phyloP scores from a whole-genome alignment of 768 basidiomycete species.

The Mrakia frigida region DNA sequence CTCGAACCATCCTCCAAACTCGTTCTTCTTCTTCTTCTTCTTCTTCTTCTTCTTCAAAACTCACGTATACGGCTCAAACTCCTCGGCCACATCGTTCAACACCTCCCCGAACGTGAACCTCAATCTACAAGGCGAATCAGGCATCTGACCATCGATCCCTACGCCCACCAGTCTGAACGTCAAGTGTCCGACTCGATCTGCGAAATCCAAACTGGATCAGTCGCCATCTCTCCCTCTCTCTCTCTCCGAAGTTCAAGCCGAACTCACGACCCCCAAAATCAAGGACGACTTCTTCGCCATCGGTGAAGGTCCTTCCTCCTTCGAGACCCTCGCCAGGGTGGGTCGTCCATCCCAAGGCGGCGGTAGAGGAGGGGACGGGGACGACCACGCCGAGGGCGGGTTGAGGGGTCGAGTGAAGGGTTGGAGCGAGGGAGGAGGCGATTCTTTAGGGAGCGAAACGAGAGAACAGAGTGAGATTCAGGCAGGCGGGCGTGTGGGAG shows the following conservation, averaged over 20 bases:
- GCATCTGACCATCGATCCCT: background rate
- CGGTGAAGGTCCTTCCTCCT: background rate
- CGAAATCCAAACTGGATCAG: background rate
- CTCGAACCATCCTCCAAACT: background rate
- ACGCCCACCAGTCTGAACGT: slow-evolving; percentile 18
- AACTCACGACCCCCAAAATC: slow-evolving; percentile 22
- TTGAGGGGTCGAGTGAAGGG: background rate
- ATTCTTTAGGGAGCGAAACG: background rate
- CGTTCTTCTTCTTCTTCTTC: too few relatives aligned
- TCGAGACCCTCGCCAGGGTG: background rate
- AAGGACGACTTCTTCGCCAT: slow-evolving; percentile 1
- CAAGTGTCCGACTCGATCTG: slow-evolving; percentile 11
- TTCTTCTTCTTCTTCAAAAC: background rate
- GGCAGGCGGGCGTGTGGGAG: background rate
- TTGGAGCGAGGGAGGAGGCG: background rate
- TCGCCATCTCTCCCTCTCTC: background rate
- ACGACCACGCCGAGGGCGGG: background rate
- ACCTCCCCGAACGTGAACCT: slow-evolving; percentile 36
- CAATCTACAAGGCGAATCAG: slow-evolving; percentile 17
- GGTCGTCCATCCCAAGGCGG: slow-evolving; percentile 13
- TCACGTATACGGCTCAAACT: slow-evolving; percentile 38
- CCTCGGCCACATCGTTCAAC: slow-evolving; percentile 38
- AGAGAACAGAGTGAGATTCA: background rate
- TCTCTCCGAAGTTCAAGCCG: background rate
- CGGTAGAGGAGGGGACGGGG: background rate